Base-by-base conservation (phyloP, 2,329 filamentous ascomycete genomes). In the Periconia digitata region DNA sequence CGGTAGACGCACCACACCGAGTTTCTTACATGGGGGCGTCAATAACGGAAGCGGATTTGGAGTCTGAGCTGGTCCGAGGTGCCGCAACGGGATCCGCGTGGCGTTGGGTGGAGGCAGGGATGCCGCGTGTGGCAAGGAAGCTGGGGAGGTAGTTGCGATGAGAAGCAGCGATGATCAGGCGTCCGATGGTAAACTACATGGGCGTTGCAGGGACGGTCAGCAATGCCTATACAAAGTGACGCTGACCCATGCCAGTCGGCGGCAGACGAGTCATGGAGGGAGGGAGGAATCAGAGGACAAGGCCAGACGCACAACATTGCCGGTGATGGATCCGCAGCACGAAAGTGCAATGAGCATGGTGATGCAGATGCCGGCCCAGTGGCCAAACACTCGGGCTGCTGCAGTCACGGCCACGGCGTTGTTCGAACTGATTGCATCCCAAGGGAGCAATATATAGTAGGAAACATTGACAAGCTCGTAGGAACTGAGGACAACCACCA, bases 361-460 rank as follows among this genome's bases (percentile, higher is more conserved):
- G 2, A 82, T 76, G 0, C 78, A 52, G 34, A 83, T 74, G 3
- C 82, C 83, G 41, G 79, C 79, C 0, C 66, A 74, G 0, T 70
- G 73, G 2, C 83, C 83, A 1, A 85, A 60, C 1, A 85, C 77
- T 16, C 60, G 58, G 32, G 53, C 40, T 71, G 76, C 18, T 71
- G 80, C 56, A 79, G 81, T 16, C 43, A 86, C 83, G 3, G 83
- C 84, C 0, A 86, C 79, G 18, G 82, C 84, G 51, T 86, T 80
- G 0, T 79, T 85, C 0, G 75, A 79, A 0, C 81, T 80, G 2
- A 86, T 72, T 1, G 79, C 71, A 18, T 77, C 63, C 83, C 83
- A 85, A 0, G 84, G 82, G 0, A 86, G 73, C 2, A 86, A 70
- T 17, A 85, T 74, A 54, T 86, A 86, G 64, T 85, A 86, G 1